These are phyloP conservation scores for Aechmea fasciata DNA, from an alignment of 176 grass and related monocot species.

Conservation along the genomic window DNA sequence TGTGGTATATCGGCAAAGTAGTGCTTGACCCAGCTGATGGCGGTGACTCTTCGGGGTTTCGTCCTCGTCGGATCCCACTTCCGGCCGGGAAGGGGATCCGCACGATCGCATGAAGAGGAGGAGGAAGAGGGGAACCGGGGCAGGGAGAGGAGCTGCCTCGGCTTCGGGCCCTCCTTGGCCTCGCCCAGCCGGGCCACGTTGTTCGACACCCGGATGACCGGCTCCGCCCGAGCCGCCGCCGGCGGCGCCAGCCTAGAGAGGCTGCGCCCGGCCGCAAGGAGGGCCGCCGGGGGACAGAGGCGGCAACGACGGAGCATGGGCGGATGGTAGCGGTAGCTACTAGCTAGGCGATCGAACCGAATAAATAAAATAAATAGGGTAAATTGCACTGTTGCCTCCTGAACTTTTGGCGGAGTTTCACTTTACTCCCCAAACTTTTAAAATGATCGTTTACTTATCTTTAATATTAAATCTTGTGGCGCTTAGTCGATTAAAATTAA, in stretches of 20 bases:
- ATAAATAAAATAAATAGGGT: no score
- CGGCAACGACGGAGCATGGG: constrained; percentile 24
- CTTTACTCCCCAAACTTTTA: no score
- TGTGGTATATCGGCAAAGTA: constrained; percentile 53
- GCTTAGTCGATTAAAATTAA: no score
- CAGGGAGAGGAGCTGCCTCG: constrained; percentile 65
- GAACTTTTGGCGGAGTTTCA: no score
- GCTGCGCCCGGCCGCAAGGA: background rate
- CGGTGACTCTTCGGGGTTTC: constrained; percentile 34
- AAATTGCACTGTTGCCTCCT: no score
- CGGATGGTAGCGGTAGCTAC: background rate
- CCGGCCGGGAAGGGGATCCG: constrained; percentile 47
- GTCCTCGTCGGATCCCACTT: constrained; percentile 13
- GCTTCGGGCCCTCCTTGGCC: constrained; percentile 59
- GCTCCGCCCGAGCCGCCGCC: constrained; percentile 19
- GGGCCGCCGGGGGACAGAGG: constrained; percentile 3
- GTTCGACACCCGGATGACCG: constrained; percentile 45
- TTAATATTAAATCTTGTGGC: no score
- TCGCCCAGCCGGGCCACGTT: constrained; percentile 51
- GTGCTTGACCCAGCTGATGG: constrained; percentile 76
- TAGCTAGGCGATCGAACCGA: background rate
- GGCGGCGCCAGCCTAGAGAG: constrained; percentile 46
- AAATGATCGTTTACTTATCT: no score
- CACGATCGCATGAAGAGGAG: constrained; percentile 1
- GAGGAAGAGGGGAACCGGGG: constrained; percentile 34